A percentile compares a stretch with the other conserved stretches of the same genome.
Conservation (phyloP, 495 filamentous ascomycete genomes). For the Annulohypoxylon bovei region DNA sequence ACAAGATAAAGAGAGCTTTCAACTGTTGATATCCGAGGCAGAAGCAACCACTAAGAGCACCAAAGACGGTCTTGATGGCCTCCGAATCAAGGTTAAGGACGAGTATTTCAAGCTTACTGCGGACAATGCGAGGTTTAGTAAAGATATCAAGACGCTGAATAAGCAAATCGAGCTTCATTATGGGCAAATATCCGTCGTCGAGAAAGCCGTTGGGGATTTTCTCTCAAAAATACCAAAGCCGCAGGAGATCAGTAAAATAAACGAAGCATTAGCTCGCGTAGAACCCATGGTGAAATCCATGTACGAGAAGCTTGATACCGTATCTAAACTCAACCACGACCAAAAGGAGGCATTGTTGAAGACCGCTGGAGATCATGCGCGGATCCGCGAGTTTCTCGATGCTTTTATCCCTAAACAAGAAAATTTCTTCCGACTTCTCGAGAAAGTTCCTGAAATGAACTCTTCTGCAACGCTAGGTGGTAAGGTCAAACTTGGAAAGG, state of each 20-base stretch:
- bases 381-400: conserved; percentile 20
- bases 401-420: conserved; percentile 31
- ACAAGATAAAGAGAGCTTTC: conserved; percentile 28
- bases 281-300: conserved; percentile 30
- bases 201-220: conserved; percentile 7
- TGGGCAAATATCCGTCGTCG: conserved; percentile 14
- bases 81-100: conserved; percentile 32
- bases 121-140: conserved; percentile 32
- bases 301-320: conserved; percentile 26
- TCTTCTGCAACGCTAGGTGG: neutral
- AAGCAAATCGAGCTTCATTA: conserved; percentile 24
- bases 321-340: conserved; percentile 3
- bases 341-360: conserved; percentile 19
- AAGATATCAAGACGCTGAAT: conserved; percentile 30
- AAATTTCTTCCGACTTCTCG: conserved; percentile 28
- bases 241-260: conserved; percentile 22
- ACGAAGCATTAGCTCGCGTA: conserved; percentile 23
- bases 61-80: conserved; percentile 24
- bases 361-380: conserved; percentile 3
- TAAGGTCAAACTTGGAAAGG: conserved; percentile 1
- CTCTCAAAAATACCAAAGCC: conserved; percentile 7
- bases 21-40: conserved; percentile 22
- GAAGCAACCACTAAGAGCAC: conserved; percentile 9
- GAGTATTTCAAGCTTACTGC: conserved; percentile 32
- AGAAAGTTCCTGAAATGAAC: conserved; percentile 12